phyloP scores from a whole-genome alignment of 768 basidiomycete genomes.

The Amanita rimosa region DNA sequence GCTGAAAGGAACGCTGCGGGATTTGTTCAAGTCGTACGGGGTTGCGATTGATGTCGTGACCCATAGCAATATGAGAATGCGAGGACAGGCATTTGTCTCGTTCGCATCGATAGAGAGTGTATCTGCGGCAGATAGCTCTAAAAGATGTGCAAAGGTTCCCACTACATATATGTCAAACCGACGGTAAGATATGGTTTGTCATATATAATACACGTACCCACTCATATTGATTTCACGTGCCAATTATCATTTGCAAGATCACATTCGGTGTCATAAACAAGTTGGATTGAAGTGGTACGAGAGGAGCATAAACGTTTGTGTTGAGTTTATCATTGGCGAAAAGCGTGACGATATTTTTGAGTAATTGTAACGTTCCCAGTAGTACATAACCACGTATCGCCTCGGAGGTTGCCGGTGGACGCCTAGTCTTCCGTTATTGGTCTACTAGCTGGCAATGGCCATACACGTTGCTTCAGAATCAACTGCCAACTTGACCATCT shows the following conservation, averaged over 20 bases:
- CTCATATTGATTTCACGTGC: conserved; percentile 24
- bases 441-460: background rate
- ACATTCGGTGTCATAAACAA: conserved; percentile 78
- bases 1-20: conserved; percentile 77
- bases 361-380: too few species aligned
- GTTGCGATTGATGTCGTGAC: conserved; percentile 93
- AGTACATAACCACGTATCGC: too few species aligned
- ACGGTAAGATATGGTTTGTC: conserved; percentile 48
- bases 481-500: conserved; percentile 58
- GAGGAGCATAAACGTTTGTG: conserved; percentile 76
- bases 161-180: conserved; percentile 88
- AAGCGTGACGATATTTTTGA: conserved; percentile 4
- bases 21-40: conserved; percentile 89
- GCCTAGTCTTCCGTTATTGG: background rate
- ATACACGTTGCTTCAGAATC: conserved; percentile 33
- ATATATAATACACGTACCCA: background rate
- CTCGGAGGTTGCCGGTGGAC: background rate
- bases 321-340: background rate
- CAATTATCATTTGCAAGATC: conserved; percentile 92
- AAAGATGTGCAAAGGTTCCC: conserved; percentile 93
- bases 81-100: conserved; percentile 96
- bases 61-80: conserved; percentile 91
- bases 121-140: conserved; percentile 73
- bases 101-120: conserved; percentile 79
- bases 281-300: conserved; percentile 53